Evolutionary conservation across 495 filamentous ascomycete genomes (phyloP), one percentile per base, ranked within the genome.

Genomic region (Parathielavia hyrcaniae): DNA sequence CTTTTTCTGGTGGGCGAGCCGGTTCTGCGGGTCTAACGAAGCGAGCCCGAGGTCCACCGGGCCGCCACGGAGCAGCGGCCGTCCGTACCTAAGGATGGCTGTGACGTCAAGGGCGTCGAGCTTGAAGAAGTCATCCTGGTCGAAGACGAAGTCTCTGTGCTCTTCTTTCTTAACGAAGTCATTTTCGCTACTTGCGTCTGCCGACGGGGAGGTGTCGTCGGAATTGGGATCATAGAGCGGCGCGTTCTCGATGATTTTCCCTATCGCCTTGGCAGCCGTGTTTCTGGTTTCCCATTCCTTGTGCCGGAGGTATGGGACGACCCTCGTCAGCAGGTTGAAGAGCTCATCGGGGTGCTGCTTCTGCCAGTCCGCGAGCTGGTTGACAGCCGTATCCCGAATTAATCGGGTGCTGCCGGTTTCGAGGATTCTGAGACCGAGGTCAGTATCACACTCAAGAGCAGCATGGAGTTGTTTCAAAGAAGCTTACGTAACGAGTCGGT

Each of bases 281-380:
- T 83, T 89, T 36, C 93, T 81, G 10, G 93, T 97, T 61, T 98
- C 93, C 93, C 93, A 98, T 58, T 88, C 90, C 68, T 90, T 96
- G 55, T 91, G 90, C 55, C 86, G 81, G 16, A 97, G 80, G 71
- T 95, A 97, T 2, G 95, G 91, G 17, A 97, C 82, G 43, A 98
- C 91, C 47, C 92, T 81, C n/a, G 90, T 90, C n/a, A 98, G 79
- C 9, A 98, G 79, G 64, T 97, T 97, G 72, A 97, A 97, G 4
- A 97, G 78, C 67, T 98, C 93, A 70, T 97, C 92, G 0, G 95
- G 93, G 67, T 97, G 95, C 61, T 91, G 86, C 68, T 95, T 97
- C 72, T 97, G 95, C 59, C 96, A 91, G 77, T 97, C 93, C 38
- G 88, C 92, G 39, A 98, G 82, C 75, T 98, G 93, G 67, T 93